Percentiles rank a stretch among this genome's conserved stretches.
Evolutionary conservation across 176 grass and related monocot genomes (phyloP).

Genomic region (Carex kokanica): DNA sequence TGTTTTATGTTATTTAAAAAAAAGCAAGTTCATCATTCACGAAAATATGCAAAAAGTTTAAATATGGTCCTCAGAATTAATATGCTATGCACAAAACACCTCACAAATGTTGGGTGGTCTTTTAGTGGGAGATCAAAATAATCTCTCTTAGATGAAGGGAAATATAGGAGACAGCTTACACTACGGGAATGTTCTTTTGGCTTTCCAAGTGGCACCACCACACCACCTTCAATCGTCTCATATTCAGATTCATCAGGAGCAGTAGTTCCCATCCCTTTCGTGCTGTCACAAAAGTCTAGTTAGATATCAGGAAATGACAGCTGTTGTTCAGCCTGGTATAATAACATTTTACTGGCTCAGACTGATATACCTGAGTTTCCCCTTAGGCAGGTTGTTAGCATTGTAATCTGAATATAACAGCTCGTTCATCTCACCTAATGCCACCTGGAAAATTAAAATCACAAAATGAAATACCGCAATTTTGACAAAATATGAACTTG

Average conservation of each 20-base stretch:
- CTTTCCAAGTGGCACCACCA: conserved; percentile 70
- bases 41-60: not conserved
- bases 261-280: conserved; percentile 71
- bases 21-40: not conserved
- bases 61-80: not conserved
- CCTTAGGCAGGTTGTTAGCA: conserved; percentile 68
- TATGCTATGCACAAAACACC: not conserved
- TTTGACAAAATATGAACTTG: not conserved
- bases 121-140: not conserved
- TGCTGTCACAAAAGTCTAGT: conserved; percentile 44
- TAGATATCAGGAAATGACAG: not conserved
- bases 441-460: conserved; percentile 52
- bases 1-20: not conserved
- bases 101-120: not conserved
- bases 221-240: conserved; percentile 48
- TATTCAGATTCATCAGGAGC: conserved; percentile 45
- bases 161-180: conserved; percentile 26
- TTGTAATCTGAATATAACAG: conserved; percentile 58
- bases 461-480: not conserved
- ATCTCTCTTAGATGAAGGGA: not conserved
- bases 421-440: conserved; percentile 83
- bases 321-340: not conserved
- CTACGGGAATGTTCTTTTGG: conserved; percentile 51
- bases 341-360: conserved; percentile 3
- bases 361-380: conserved; percentile 71